phyloP scores from a whole-genome alignment of 306 rosid species.

The Vicia villosa region DNA sequence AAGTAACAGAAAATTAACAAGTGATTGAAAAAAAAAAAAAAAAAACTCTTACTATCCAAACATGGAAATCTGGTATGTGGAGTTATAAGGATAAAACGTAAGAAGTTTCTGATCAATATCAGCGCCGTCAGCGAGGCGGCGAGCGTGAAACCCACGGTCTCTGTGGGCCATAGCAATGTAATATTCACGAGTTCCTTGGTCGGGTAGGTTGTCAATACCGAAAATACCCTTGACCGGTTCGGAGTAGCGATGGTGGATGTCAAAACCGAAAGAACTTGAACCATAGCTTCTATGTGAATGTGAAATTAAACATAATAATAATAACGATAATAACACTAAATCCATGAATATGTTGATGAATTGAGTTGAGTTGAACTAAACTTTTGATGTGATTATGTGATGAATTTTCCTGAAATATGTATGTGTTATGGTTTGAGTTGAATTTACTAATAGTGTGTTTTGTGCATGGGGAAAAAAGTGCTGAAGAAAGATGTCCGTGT shows the following conservation, averaged over 20 bases:
- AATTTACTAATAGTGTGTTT: not conserved
- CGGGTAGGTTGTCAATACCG: slow-evolving; percentile 50
- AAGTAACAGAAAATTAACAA: not conserved
- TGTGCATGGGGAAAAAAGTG: not conserved
- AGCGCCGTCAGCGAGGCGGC: slow-evolving; percentile 52
- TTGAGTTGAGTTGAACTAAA: not conserved
- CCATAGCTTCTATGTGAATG: slow-evolving; percentile 34
- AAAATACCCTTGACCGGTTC: slow-evolving; percentile 67
- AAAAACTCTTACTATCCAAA: slow-evolving; percentile 63
- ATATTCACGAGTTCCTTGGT: slow-evolving; percentile 60
- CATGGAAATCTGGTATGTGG: slow-evolving; percentile 39
- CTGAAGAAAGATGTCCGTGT: too few species aligned
- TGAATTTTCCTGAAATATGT: too few species aligned
- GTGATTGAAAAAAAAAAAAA: not conserved
- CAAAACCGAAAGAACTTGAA: slow-evolving; percentile 56
- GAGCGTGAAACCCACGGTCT: slow-evolving; percentile 65
- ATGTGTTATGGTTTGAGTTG: not conserved
- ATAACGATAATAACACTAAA: slow-evolving; percentile 12
- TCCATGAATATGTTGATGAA: slow-evolving; percentile 36
- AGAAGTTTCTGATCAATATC: slow-evolving; percentile 41
- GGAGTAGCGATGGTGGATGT: slow-evolving; percentile 70
- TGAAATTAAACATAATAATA: slow-evolving; percentile 32
- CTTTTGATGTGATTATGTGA: not conserved
- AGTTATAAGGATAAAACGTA: slow-evolving; percentile 56
- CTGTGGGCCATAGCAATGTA: slow-evolving; percentile 70